Evolutionary conservation across 352 stramenopile species (phyloP), one percentile per base, ranked within the genome.

Genomic region (Phytophthora litchii): DNA sequence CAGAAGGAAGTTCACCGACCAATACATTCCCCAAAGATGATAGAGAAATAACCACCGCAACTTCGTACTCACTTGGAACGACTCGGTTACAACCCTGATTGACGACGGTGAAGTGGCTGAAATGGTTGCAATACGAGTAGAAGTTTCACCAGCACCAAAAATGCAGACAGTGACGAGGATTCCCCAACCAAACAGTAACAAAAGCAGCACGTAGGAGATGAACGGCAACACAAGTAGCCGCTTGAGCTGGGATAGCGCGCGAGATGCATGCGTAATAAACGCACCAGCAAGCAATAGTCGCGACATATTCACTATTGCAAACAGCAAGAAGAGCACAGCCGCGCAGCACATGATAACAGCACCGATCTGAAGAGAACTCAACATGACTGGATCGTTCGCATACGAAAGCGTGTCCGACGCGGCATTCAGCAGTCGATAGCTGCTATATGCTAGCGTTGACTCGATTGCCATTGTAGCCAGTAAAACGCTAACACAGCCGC

Each of bases 1-100:
- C 4, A 94, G 56, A 14, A 94, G 58, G 42, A 89, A 89, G 25
- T 69, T 81, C 25, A 78, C 70, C 23, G 77, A 82, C 85, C 85
- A 94, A 71, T 94, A 94, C 54, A 91, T 88, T 10, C 85, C 85
- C 78, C 79, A 92, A 0, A 74, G 54, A 40, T 92, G 85, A 42
- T 78, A 91, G 25, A 94, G 38, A 55, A 94, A 90, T 13, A 91
- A 67, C 83, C 82, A 94, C 0, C 85, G 80, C 19, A 94, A 64
- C 48, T 77, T 76, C 8, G 65, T 74, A 41, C 83, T 82, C 43
- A 85, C 73, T 59, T 79, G 41, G 49, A 94, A 94, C 11, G 82
- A 82, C 57, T 91, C 72, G 4, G 79, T 90, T 25, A 77, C 67
- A 3, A 94, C 67, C n/a, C 76, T 62, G 40, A 94, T 77, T 1